These are phyloP conservation scores for Calonectria fujianensis DNA, from an alignment of 2,329 filamentous ascomycete genomes.

Conservation along the genomic window DNA sequence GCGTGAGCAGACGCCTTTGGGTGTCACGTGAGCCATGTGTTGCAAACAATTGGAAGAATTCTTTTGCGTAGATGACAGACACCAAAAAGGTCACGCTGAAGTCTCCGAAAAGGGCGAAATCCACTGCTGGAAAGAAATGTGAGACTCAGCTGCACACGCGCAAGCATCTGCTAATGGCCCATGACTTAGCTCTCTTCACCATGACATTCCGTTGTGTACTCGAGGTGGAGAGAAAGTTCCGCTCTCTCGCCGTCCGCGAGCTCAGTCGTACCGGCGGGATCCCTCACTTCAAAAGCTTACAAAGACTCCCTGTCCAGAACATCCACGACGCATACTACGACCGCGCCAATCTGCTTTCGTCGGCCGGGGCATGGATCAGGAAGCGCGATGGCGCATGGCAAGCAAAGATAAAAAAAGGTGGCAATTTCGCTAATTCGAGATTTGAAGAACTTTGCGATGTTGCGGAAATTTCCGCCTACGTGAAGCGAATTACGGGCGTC, in stretches of 20 bases:
- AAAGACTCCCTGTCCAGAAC: not conserved
- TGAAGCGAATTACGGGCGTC: not conserved
- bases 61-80: not conserved
- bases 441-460: not conserved
- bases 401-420: not conserved
- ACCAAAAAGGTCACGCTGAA: not conserved
- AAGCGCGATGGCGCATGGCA: not conserved
- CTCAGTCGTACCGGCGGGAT: not conserved
- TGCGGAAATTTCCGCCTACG: not conserved
- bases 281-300: not conserved
- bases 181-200: not conserved
- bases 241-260: not conserved
- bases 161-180: not conserved
- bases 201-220: not conserved
- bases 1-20: not conserved
- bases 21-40: not conserved
- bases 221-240: not conserved
- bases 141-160: not conserved
- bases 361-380: not conserved
- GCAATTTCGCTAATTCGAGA: not conserved
- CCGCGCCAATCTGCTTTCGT: not conserved
- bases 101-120: not conserved
- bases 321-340: not conserved
- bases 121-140: not conserved
- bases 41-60: not conserved